These are phyloP conservation scores for Thelephora terrestris DNA, from an alignment of 1,284 basidiomycete genomes.

Conservation along the genomic window DNA sequence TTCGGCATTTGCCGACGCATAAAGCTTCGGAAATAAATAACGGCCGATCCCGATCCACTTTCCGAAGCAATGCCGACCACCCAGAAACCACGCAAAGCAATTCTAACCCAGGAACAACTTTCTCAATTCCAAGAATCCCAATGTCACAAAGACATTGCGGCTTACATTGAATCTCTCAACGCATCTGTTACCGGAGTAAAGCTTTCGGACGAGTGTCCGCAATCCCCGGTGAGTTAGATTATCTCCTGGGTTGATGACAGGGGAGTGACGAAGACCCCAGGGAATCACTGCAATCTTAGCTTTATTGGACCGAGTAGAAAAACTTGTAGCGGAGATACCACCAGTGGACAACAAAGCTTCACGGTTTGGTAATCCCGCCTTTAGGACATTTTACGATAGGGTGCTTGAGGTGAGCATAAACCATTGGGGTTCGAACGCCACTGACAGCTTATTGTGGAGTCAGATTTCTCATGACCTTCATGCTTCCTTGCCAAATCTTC, in stretches of 20 bases:
- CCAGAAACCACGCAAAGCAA: constrained; percentile 52
- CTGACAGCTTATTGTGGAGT: not conserved
- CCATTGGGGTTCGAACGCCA: not conserved
- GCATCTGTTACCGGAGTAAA: constrained; percentile 68
- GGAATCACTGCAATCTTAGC: constrained; percentile 50
- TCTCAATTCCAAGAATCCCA: constrained; percentile 72
- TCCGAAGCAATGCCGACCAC: constrained; percentile 9
- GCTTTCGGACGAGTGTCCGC: constrained; percentile 52
- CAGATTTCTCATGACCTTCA: constrained; percentile 47
- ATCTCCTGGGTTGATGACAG: not conserved
- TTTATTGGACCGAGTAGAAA: constrained; percentile 62
- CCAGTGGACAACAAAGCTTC: constrained; percentile 87
- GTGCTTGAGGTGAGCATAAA: constrained; percentile 50
- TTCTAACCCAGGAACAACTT: constrained; percentile 74
- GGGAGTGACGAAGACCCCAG: constrained; percentile 27
- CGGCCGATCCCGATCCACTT: too few species aligned
- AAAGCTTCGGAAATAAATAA: too few species aligned
- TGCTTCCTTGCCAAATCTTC: constrained; percentile 43
- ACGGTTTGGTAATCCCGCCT: constrained; percentile 96
- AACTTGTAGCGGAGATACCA: constrained; percentile 61
- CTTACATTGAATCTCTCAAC: constrained; percentile 74
- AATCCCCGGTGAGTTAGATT: constrained; percentile 42
- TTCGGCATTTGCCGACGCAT: too few species aligned
- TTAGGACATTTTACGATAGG: constrained; percentile 84
- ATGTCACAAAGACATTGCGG: constrained; percentile 62